A percentile compares a stretch with the other conserved stretches of the same genome.
phyloP scores from a whole-genome alignment of 1,139 yeast species.

The Pichia sp. region DNA sequence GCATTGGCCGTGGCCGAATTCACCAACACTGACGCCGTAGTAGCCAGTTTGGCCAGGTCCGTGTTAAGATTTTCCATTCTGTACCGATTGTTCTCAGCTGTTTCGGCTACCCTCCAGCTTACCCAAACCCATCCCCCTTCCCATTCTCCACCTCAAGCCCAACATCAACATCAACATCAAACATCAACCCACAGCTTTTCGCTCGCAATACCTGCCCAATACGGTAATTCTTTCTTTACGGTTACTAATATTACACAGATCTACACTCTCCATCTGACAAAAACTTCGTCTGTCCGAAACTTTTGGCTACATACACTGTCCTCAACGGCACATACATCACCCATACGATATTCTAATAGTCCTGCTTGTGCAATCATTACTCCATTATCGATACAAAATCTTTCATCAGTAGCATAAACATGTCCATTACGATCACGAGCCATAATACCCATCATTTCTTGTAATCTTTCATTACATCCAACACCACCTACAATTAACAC shows the following conservation, averaged over 20 bases:
- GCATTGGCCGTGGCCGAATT: slow-evolving; percentile 21
- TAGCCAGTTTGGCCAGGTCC: slow-evolving; percentile 34
- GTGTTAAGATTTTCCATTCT: slow-evolving; percentile 7
- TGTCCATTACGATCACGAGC: slow-evolving; percentile 82
- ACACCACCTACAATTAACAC: slow-evolving; percentile 97
- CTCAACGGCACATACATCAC: slow-evolving; percentile 52
- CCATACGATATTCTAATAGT: slow-evolving; percentile 76
- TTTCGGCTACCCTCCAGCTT: too few species aligned
- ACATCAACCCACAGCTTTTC: too few species aligned
- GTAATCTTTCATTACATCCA: slow-evolving; percentile 86
- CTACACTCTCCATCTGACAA: slow-evolving; percentile 59
- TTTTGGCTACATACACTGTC: slow-evolving; percentile 89
- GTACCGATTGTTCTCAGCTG: too few species aligned
- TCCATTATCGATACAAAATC: slow-evolving; percentile 96
- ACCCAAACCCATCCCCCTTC: too few species aligned
- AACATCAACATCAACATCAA: too few species aligned
- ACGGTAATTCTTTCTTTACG: too few species aligned
- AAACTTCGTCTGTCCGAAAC: slow-evolving; percentile 89
- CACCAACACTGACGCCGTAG: slow-evolving; percentile 41
- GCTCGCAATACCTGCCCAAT: too few species aligned
- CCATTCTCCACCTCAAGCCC: too few species aligned
- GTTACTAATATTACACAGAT: too few species aligned
- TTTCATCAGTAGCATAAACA: slow-evolving; percentile 89
- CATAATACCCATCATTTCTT: slow-evolving; percentile 95
- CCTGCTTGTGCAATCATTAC: slow-evolving; percentile 99